Base-by-base conservation (phyloP, 2,329 filamentous ascomycete species). In the Aspergillus uvarum region DNA sequence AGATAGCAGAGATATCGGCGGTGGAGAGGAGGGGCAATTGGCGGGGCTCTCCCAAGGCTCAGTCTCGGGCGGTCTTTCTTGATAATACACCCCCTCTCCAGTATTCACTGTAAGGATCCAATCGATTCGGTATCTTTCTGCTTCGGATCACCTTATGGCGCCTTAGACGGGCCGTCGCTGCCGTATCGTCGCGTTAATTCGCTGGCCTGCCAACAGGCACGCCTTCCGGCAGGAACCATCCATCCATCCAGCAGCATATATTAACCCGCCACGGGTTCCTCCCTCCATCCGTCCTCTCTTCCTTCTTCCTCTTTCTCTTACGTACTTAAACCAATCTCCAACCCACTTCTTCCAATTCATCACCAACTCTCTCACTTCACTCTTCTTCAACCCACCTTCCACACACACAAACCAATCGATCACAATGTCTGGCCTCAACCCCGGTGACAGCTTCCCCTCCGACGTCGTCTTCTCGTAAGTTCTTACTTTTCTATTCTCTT, bases 381-480 rank as follows among this genome's bases (percentile, higher is more conserved):
- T 59, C 35, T 49, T 55, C 29, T 52, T 26, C 50, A 59, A 49
- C 47, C 16, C 50, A 56, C 50, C 54, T 51, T 58, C 51, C 60
- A 19, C 54, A 51, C 47, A 55, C 50, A 59, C 51, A 55, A 57
- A 57, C 35, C 51, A 63, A 59, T 57, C 42, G 48, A 32, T 61
- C 70, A 79, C 67, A 72, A 87, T 87, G 85, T 76, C 88, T 80
- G 84, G 83, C 76, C 85, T 95, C 78, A 88, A 93, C 77, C 84
- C 85, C 75, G 93, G 93, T 74, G 91, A 96, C 77, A 81, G 82
- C 75, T 94, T 98, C 84, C 93, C 93, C 68, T 81, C 87, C 68
- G 89, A 85, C 69, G 88, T 96, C 63, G 82, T 83, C 77, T 97
- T 97, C 83, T 82, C 83, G 86, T 89, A 79, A 71, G 84, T 79